These are phyloP conservation scores for Entomortierella parvispora DNA, from an alignment of 192 early-diverging fungal species.

Conservation along the genomic window DNA sequence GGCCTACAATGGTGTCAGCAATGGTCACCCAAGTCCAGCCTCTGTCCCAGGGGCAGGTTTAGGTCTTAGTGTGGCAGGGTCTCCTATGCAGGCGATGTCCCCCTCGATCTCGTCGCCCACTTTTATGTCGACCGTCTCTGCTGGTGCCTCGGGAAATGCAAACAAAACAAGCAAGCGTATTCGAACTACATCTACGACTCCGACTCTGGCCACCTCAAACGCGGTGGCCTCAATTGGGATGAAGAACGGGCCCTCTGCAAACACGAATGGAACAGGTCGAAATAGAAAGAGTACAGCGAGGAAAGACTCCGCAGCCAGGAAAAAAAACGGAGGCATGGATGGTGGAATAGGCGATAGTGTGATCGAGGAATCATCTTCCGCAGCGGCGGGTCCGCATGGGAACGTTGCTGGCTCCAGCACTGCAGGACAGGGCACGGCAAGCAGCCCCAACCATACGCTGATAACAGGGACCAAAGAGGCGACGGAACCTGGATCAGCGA, in stretches of 20 bases:
- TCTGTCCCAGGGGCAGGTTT: conserved; percentile 10
- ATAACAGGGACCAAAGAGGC: background rate
- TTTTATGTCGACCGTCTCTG: background rate
- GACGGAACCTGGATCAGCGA: background rate
- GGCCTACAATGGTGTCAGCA: background rate
- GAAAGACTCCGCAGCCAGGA: conserved; percentile 24
- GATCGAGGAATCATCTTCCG: background rate
- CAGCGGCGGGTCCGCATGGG: conserved; percentile 4
- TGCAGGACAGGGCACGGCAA: background rate
- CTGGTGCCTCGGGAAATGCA: background rate
- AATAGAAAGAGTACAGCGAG: conserved; percentile 23
- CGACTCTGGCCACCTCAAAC: conserved; percentile 5
- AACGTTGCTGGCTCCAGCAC: background rate
- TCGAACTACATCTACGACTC: conserved; percentile 34
- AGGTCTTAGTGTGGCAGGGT: conserved; percentile 15
- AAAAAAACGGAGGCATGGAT: conserved; percentile 15
- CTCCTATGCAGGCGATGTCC: conserved; percentile 9
- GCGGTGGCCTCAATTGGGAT: background rate
- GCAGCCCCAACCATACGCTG: background rate
- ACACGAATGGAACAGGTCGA: conserved; percentile 1
- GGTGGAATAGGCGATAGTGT: conserved; percentile 2
- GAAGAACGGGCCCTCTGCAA: background rate
- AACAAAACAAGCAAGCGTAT: conserved; percentile 26
- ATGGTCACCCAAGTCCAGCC: background rate
- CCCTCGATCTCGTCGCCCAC: conserved; percentile 26